Conservation (phyloP, 2,329 filamentous ascomycete species). For the Ophiostoma sp. region DNA sequence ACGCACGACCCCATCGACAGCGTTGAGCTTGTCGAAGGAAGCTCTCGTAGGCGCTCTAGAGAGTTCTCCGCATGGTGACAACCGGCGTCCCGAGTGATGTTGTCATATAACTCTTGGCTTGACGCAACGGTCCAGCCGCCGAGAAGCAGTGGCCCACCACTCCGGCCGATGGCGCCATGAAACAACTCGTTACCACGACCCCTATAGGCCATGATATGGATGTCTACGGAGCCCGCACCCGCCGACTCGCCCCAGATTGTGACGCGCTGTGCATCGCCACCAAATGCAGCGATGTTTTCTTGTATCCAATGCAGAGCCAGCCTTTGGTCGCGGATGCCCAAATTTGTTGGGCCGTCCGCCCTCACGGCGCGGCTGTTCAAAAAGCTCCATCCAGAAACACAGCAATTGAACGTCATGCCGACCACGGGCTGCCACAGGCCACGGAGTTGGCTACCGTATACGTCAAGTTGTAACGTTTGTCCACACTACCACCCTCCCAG, state of each 20-base stretch:
- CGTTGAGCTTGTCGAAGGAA: neutral
- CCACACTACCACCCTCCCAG: slow-evolving; percentile 40
- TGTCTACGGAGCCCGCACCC: slow-evolving; percentile 50
- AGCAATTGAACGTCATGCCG: slow-evolving; percentile 48
- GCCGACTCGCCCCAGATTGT: slow-evolving; percentile 56
- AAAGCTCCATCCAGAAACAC: slow-evolving; percentile 53
- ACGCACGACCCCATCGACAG: neutral
- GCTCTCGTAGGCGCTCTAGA: neutral
- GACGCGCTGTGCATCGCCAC: slow-evolving; percentile 48
- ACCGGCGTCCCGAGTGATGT: neutral
- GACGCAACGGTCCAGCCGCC: neutral
- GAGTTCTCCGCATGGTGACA: neutral
- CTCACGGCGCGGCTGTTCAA: slow-evolving; percentile 47
- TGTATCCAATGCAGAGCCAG: slow-evolving; percentile 52
- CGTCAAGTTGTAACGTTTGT: slow-evolving; percentile 60
- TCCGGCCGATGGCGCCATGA: slow-evolving; percentile 48
- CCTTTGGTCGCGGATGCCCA: slow-evolving; percentile 52
- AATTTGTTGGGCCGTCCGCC: slow-evolving; percentile 48
- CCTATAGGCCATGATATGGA: slow-evolving; percentile 53
- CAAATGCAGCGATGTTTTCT: slow-evolving; percentile 51
- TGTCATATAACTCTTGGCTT: neutral
- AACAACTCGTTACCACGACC: slow-evolving; percentile 55
- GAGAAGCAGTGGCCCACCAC: neutral
- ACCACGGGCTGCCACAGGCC: slow-evolving; percentile 47
- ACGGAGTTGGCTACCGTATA: slow-evolving; percentile 53